Base-by-base conservation (phyloP, 2,329 filamentous ascomycete species). In the Aschersonia sp. region DNA sequence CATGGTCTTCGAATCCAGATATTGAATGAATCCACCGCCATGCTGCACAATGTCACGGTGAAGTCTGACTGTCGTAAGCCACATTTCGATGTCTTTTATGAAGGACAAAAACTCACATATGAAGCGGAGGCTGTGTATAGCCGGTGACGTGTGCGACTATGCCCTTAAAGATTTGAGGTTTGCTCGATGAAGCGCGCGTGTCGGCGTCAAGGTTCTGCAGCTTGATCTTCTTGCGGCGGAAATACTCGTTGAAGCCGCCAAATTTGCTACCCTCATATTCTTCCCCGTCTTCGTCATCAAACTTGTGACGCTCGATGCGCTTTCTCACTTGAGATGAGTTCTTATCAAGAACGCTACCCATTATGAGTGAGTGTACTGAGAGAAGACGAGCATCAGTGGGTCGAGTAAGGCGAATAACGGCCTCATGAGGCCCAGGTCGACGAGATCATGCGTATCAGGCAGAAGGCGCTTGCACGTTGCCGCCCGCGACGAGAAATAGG, bases 21-120 rank as follows among this genome's bases (percentile, higher is more conserved):
- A 97, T 62, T 98, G 92, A 51, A 96, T 75, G 56, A 95, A 97
- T 0, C 85, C 86, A 33, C 89, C 94, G n/a, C 92, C 92, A 76
- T 97, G 81, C 56, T 84, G 79, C 14, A 98, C 90, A 48, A 98
- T 83, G 51, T 95, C 75, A 47, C 73, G 80, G 67, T 95, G 90
- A 14, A 98, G 76, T 43, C 71, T 73, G 31, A 37, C 5, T 37
- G 29, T 12, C 32, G 5, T 4, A 6, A 5, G 48, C 58, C 43
- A 22, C 40, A 42, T n/a, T 42, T 11, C 9, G 11, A 7, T 9
- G n/a, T 14, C 11, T 22, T 12, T 9, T 2, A 42, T 7, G 14
- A n/a, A 42, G 14, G 2, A 9, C 8, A 11, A 2, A 10, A 7
- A 61, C 71, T 57, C 57, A 71, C 71, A 95, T 79, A 56, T 88